Evolutionary conservation across 805 yeast species (phyloP).

Genomic region (Priceomyces medius): DNA sequence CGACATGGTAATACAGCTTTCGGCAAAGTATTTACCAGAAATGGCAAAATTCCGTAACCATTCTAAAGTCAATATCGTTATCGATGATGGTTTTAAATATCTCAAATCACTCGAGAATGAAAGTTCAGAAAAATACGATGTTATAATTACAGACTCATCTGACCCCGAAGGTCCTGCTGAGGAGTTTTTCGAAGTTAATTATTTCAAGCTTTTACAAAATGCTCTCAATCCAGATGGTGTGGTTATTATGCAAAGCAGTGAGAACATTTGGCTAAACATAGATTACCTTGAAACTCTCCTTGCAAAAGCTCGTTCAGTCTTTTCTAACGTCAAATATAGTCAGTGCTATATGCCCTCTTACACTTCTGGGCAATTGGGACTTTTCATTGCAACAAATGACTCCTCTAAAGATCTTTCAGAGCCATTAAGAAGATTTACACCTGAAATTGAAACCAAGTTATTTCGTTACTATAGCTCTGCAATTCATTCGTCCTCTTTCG

Average conservation of each 20-base stretch:
- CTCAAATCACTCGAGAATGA: conserved; percentile 40
- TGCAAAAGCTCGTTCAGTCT: conserved; percentile 51
- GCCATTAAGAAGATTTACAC: conserved; percentile 51
- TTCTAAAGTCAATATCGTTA: conserved; percentile 61
- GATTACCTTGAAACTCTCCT: conserved; percentile 49
- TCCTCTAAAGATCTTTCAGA: conserved; percentile 39
- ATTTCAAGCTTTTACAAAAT: conserved; percentile 64
- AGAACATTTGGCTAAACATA: conserved; percentile 73
- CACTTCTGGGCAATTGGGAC: conserved; percentile 85
- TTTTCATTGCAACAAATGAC: conserved; percentile 69
- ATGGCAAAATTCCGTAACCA: conserved; percentile 70
- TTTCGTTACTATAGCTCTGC: conserved; percentile 64
- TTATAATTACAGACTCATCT: conserved; percentile 87
- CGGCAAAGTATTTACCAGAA: conserved; percentile 68
- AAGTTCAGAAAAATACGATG: conserved; percentile 57
- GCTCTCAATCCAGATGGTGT: conserved; percentile 66
- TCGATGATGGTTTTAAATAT: conserved; percentile 83
- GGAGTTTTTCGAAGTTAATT: conserved; percentile 74
- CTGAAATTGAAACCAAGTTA: conserved; percentile 45
- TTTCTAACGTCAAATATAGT: conserved; percentile 61
- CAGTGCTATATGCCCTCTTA: conserved; percentile 85
- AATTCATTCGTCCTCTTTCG: conserved; percentile 71
- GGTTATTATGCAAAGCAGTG: conserved; percentile 76
- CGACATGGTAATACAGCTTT: conserved; percentile 70
- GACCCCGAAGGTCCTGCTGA: conserved; percentile 98